phyloP scores from a whole-genome alignment of 352 stramenopile species.

The Phytophthora lateralis region DNA sequence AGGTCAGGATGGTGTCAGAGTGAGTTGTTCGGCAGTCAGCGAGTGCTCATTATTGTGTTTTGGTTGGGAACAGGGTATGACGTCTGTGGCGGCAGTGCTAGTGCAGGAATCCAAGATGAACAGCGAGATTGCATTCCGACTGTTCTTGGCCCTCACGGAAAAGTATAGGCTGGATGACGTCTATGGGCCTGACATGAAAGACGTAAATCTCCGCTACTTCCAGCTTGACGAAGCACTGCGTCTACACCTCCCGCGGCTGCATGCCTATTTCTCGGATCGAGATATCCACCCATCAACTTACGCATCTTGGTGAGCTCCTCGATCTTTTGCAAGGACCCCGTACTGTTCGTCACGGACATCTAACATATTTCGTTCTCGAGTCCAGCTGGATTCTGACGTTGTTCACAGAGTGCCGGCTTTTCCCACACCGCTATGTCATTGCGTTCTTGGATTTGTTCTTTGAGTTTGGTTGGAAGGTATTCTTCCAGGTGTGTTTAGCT shows the following conservation, averaged over 20 bases:
- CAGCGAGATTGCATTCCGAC: constrained; percentile 49
- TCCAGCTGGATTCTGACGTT: constrained; percentile 56
- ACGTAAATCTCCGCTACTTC: constrained; percentile 60
- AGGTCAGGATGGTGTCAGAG: constrained; percentile 25
- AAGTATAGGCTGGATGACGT: constrained; percentile 56
- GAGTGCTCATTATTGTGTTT: constrained; percentile 1
- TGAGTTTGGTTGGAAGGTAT: constrained; percentile 53
- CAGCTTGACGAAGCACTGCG: constrained; percentile 51
- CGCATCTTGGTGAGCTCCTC: constrained; percentile 41
- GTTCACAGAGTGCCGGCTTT: constrained; percentile 55
- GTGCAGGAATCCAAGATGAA: constrained; percentile 55
- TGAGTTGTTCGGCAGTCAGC: not conserved
- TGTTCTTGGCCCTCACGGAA: constrained; percentile 58
- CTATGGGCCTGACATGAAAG: constrained; percentile 55
- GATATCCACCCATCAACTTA: constrained; percentile 57
- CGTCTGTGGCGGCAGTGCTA: constrained; percentile 44
- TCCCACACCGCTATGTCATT: constrained; percentile 45
- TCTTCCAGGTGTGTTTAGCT: constrained; percentile 47
- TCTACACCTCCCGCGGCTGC: constrained; percentile 42
- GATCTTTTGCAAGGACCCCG: not conserved
- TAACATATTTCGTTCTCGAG: not conserved
- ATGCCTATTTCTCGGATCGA: constrained; percentile 49
- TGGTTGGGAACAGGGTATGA: constrained; percentile 43
- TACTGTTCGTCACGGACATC: not conserved
- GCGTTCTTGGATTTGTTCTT: constrained; percentile 56